Evolutionary conservation across 352 stramenopile genomes (phyloP).

Genomic region (Phytophthora europaea): DNA sequence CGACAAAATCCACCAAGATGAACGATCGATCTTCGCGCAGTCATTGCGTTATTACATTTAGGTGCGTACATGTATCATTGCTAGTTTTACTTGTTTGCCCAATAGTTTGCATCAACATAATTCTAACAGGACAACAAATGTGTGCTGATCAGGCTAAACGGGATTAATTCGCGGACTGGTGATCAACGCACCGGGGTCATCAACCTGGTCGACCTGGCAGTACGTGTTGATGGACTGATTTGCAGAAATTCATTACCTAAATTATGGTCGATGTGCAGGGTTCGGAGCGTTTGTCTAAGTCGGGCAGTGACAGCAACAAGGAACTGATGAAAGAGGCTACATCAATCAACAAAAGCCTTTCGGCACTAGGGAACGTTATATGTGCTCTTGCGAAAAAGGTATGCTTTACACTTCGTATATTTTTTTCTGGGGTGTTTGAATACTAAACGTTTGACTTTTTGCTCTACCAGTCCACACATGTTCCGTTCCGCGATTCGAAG

Average conservation of each 20-base stretch:
- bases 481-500: constrained; percentile 92
- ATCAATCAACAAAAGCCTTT: constrained; percentile 91
- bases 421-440: background rate
- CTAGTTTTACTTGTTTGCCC: background rate
- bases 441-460: constrained; percentile 1
- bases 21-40: constrained; percentile 88
- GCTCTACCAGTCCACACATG: constrained; percentile 60
- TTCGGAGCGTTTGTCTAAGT: constrained; percentile 88
- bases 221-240: constrained; percentile 32
- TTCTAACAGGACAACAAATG: constrained; percentile 1
- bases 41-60: constrained; percentile 89
- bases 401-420: background rate
- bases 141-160: constrained; percentile 49
- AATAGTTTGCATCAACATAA: background rate
- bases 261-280: constrained; percentile 43
- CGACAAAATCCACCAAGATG: constrained; percentile 89
- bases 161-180: constrained; percentile 68
- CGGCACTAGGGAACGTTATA: constrained; percentile 87
- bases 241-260: background rate
- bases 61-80: constrained; percentile 39
- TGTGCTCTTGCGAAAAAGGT: constrained; percentile 87
- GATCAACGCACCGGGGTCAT: constrained; percentile 72
- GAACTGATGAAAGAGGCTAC: constrained; percentile 88
- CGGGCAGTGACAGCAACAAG: constrained; percentile 76
- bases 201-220: constrained; percentile 85